Conservation (phyloP, 2,329 filamentous ascomycete genomes). For the Dothidotthia symphoricarpi region DNA sequence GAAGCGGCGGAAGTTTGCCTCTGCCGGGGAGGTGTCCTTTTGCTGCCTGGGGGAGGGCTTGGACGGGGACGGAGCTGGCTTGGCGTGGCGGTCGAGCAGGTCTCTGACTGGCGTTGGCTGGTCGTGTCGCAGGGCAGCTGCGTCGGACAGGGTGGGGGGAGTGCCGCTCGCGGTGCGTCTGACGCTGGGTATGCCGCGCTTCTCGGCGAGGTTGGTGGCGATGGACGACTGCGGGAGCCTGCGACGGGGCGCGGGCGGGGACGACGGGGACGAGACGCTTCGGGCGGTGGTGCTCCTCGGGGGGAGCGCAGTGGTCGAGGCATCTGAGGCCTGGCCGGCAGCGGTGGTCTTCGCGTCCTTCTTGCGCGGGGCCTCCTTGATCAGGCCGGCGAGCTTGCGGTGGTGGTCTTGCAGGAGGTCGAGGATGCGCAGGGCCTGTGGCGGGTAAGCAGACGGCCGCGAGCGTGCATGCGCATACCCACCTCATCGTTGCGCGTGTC, state of each 20-base stretch:
- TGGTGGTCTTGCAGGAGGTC: conserved; percentile 86
- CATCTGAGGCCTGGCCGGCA: conserved; percentile 9
- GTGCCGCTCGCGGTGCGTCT: conserved; percentile 65
- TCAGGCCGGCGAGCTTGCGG: conserved; percentile 73
- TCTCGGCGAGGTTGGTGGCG: conserved; percentile 82
- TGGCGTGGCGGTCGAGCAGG: conserved; percentile 34
- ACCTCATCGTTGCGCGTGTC: conserved; percentile 64
- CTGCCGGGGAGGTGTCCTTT: too few relatives aligned
- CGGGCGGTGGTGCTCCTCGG: conserved; percentile 19
- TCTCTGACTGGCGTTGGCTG: conserved; percentile 33
- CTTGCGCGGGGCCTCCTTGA: conserved; percentile 61
- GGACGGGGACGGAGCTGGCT: conserved; percentile 15
- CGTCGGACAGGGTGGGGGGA: conserved; percentile 70
- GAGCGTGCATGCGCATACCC: conserved; percentile 2
- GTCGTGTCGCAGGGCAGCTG: conserved; percentile 57
- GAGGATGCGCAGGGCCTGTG: conserved; percentile 76
- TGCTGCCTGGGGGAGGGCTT: too few relatives aligned
- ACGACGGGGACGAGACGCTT: conserved; percentile 33
- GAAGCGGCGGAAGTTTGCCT: conserved; percentile 85
- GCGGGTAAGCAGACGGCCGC: not conserved
- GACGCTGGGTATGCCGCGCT: conserved; percentile 67
- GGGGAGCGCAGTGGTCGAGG: conserved; percentile 12
- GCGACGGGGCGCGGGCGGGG: conserved; percentile 41
- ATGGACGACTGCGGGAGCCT: conserved; percentile 72
- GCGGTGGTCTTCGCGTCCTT: conserved; percentile 21